A percentile compares a stretch with the other conserved stretches of the same genome.
Conservation (phyloP, 2,329 filamentous ascomycete genomes). For the Aspergillus intermedius region DNA sequence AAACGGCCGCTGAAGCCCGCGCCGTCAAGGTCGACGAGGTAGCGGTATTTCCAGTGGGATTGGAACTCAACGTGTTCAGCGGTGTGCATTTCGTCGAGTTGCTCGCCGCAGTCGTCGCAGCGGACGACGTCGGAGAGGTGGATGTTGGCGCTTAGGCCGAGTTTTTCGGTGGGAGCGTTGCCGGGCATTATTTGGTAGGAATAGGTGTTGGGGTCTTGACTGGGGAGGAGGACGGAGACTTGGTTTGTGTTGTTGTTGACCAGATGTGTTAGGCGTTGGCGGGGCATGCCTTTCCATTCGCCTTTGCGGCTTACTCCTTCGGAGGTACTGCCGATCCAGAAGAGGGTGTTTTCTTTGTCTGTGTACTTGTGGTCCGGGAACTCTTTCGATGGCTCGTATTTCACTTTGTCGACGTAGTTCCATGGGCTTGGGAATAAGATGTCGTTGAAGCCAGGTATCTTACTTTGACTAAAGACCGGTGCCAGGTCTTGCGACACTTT, state of each 20-base stretch:
- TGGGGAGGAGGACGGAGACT: constrained; percentile 53
- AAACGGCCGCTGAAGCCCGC: constrained; percentile 60
- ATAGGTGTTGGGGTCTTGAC: constrained; percentile 38
- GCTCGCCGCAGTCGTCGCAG: constrained; percentile 49
- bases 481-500: constrained; percentile 59
- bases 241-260: constrained; percentile 52
- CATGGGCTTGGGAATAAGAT: constrained; percentile 64
- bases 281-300: constrained; percentile 61
- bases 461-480: constrained; percentile 70
- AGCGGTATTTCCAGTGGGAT: constrained; percentile 59
- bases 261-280: constrained; percentile 65
- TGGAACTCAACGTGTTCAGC: constrained; percentile 46
- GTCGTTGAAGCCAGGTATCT: constrained; percentile 66
- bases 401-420: constrained; percentile 56
- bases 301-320: constrained; percentile 48
- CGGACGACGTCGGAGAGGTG: constrained; percentile 56
- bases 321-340: constrained; percentile 67
- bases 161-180: constrained; percentile 30
- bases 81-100: constrained; percentile 48
- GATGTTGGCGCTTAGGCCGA: constrained; percentile 53
- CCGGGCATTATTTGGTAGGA: constrained; percentile 50
- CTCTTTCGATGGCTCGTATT: constrained; percentile 46
- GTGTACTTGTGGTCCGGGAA: constrained; percentile 51
- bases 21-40: constrained; percentile 66
- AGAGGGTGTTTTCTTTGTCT: constrained; percentile 59